A percentile compares a stretch with the other conserved stretches of the same genome.
Evolutionary conservation across 2,329 filamentous ascomycete genomes (phyloP).

Genomic region (Scytalidium lignicola): DNA sequence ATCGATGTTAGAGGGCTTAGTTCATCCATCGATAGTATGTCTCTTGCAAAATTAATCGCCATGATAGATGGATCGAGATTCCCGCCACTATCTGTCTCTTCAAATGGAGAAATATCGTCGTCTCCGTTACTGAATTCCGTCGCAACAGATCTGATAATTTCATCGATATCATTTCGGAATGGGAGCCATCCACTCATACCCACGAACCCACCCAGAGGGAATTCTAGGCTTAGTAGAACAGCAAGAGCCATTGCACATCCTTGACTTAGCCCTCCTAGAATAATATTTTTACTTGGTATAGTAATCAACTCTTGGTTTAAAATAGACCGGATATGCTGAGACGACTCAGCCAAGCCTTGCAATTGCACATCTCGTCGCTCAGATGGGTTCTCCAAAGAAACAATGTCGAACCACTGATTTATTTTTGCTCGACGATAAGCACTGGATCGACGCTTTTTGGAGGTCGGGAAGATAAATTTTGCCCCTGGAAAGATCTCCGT

Average conservation of each 20-base stretch:
- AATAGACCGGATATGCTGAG: constrained; percentile 28
- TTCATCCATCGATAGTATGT: too few relatives aligned
- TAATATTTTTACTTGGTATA: constrained; percentile 29
- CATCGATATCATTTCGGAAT: constrained; percentile 32
- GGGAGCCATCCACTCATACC: constrained; percentile 44
- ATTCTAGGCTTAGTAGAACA: constrained; percentile 34
- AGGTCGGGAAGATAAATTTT: constrained; percentile 48
- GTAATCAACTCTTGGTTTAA: constrained; percentile 28
- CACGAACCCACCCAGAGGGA: constrained; percentile 36
- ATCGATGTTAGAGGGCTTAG: too few relatives aligned
- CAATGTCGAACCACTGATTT: constrained; percentile 48
- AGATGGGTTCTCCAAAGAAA: constrained; percentile 33
- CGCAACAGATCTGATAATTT: constrained; percentile 13
- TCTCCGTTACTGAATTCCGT: constrained; percentile 18
- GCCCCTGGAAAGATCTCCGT: constrained; percentile 34
- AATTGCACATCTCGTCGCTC: constrained; percentile 38
- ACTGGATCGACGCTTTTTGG: constrained; percentile 36
- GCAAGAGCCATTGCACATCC: constrained; percentile 44
- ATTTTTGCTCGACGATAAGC: constrained; percentile 29
- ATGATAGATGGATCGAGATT: too few relatives aligned
- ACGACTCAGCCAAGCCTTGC: constrained; percentile 39
- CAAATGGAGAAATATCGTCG: constrained; percentile 3
- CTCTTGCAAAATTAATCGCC: too few relatives aligned
- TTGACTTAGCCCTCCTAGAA: constrained; percentile 49
- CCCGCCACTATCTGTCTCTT: too few relatives aligned